A percentile compares a stretch with the other conserved stretches of the same genome.
These are phyloP conservation scores for Backusella parvicylindrica DNA, from an alignment of 192 early-diverging fungal genomes.

Conservation along the genomic window DNA sequence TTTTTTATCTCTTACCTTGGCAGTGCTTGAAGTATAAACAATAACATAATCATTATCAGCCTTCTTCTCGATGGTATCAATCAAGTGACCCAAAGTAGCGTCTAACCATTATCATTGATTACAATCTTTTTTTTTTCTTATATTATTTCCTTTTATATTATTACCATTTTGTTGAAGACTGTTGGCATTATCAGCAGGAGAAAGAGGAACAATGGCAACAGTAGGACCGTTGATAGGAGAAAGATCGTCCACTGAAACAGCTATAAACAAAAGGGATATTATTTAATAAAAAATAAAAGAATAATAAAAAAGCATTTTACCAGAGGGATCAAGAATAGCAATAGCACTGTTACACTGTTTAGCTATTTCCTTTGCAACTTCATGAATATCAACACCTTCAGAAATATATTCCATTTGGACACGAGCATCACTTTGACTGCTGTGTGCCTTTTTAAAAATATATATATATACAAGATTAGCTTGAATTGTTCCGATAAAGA, in stretches of 20 bases:
- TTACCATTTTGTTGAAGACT: slow-evolving; percentile 31
- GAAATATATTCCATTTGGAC: slow-evolving; percentile 29
- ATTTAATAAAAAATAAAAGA: background rate
- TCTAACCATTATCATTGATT: slow-evolving; percentile 15
- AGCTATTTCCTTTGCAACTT: slow-evolving; percentile 18
- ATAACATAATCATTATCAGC: slow-evolving; percentile 28
- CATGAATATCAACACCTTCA: slow-evolving; percentile 19
- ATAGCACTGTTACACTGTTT: slow-evolving; percentile 22
- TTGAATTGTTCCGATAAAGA: background rate
- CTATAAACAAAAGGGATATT: background rate
- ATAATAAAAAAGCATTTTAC: slow-evolving; percentile 1
- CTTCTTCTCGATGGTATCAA: slow-evolving; percentile 15
- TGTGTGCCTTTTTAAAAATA: slow-evolving; percentile 15
- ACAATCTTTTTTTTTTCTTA: background rate
- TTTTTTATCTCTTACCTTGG: slow-evolving; percentile 18
- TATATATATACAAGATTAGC: background rate
- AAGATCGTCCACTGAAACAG: slow-evolving; percentile 5
- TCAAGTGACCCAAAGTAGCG: slow-evolving; percentile 11
- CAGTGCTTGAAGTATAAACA: slow-evolving; percentile 34
- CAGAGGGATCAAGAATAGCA: slow-evolving; percentile 22
- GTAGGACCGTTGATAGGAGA: background rate
- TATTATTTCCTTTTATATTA: too few species aligned
- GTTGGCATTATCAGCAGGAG: slow-evolving; percentile 10
- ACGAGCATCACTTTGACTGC: slow-evolving; percentile 3
- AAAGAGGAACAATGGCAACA: slow-evolving; percentile 19